Conservation (phyloP, 352 stramenopile genomes). For the Phytophthora meadii region DNA sequence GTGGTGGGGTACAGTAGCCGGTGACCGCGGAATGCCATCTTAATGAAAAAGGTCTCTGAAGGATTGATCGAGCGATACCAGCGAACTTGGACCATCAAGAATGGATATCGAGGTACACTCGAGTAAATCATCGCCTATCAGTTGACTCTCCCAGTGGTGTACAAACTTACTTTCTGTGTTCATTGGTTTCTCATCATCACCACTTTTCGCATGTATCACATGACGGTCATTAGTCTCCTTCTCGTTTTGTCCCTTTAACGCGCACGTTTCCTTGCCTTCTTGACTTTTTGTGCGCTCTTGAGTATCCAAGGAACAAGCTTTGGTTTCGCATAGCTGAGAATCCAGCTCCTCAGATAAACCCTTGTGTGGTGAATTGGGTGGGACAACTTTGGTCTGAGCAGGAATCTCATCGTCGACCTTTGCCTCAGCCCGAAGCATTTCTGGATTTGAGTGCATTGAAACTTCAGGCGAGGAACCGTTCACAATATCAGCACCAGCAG, state of each 20-base stretch:
- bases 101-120: constrained; percentile 41
- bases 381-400: not conserved
- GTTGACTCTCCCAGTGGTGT: constrained; percentile 18
- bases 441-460: not conserved
- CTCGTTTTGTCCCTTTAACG: not conserved
- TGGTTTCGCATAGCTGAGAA: not conserved
- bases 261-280: not conserved
- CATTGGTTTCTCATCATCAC: constrained; percentile 31
- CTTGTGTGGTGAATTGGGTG: not conserved
- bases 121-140: constrained; percentile 24
- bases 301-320: not conserved
- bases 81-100: constrained; percentile 37
- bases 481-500: constrained; percentile 22
- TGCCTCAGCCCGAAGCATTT: not conserved
- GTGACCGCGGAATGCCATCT: not conserved
- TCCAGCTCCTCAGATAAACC: not conserved
- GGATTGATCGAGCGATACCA: constrained; percentile 35
- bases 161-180: constrained; percentile 38
- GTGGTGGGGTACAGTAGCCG: too few species aligned
- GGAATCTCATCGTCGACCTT: not conserved
- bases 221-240: not conserved
- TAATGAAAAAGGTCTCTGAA: constrained; percentile 27
- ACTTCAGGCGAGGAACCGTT: constrained; percentile 1
- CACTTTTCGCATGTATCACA: not conserved
- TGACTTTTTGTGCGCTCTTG: constrained; percentile 1